These are phyloP conservation scores for Neoscytalidium dimidiatum DNA, from an alignment of 2,329 filamentous ascomycete species.

Conservation along the genomic window DNA sequence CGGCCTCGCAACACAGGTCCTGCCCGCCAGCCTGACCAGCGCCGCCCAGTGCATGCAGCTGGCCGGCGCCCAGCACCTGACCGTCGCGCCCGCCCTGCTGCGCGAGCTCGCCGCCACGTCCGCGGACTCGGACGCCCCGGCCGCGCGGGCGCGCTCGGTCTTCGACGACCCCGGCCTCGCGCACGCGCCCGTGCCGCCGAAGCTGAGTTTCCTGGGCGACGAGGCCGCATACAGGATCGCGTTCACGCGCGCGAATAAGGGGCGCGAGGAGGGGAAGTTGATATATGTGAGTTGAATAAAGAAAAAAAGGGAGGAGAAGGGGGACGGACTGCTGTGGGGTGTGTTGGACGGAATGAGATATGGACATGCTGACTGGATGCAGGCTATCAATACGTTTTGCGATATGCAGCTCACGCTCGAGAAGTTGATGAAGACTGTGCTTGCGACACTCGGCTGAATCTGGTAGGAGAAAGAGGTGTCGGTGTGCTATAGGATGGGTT, in stretches of 20 bases:
- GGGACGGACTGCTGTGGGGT: neutral
- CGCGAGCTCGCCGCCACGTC: constrained; percentile 27
- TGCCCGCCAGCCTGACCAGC: constrained; percentile 60
- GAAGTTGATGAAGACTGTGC: constrained; percentile 23
- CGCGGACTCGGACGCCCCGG: neutral
- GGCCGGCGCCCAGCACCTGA: constrained; percentile 61
- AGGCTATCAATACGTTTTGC: constrained; percentile 61
- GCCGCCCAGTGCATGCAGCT: constrained; percentile 60
- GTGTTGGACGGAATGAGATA: neutral
- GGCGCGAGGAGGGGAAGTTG: constrained; percentile 14
- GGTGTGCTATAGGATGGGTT: too few species aligned
- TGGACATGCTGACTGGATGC: constrained; percentile 25
- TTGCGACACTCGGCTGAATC: neutral
- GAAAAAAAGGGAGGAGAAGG: neutral
- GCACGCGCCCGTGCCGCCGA: neutral
- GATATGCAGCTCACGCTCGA: constrained; percentile 58
- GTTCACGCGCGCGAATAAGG: neutral
- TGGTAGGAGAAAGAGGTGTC: neutral
- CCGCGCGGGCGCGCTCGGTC: neutral
- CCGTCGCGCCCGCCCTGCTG: constrained; percentile 59
- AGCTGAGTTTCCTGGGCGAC: neutral
- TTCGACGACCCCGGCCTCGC: neutral
- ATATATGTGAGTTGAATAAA: neutral
- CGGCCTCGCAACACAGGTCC: constrained; percentile 49
- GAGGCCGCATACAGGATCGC: neutral